A percentile compares a stretch with the other conserved stretches of the same genome.
Evolutionary conservation across 345 rosid species (phyloP).

Genomic region (Pugionium cornutum): DNA sequence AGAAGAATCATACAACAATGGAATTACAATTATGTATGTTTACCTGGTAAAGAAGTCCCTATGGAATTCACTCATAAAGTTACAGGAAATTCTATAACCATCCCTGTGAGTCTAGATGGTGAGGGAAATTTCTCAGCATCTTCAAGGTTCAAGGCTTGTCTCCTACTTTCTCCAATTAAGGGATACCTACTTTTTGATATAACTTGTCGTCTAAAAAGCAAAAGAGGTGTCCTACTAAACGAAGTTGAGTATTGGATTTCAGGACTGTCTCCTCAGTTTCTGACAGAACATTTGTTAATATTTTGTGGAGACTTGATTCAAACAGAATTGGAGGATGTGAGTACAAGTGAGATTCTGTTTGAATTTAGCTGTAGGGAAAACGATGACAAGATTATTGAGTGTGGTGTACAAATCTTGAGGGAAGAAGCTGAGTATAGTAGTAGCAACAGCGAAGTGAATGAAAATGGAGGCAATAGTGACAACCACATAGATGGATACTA

Average conservation of each 20-base stretch:
- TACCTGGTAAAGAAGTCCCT: neutral
- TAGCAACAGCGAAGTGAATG: neutral
- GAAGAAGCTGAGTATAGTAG: neutral
- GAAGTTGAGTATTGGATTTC: constrained; percentile 7
- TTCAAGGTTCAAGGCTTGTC: constrained; percentile 19
- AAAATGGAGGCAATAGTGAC: neutral
- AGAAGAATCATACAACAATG: neutral
- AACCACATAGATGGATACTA: neutral
- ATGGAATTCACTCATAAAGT: constrained; percentile 2
- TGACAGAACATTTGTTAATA: constrained; percentile 14
- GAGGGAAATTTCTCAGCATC: constrained; percentile 3
- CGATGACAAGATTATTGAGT: neutral
- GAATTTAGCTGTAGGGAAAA: neutral
- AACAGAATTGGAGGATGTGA: neutral
- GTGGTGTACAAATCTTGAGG: constrained; percentile 8
- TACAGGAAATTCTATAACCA: constrained; percentile 9
- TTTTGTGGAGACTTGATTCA: neutral
- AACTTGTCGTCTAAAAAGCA: neutral
- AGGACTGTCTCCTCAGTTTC: neutral
- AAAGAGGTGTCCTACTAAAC: neutral
- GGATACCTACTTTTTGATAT: accelerated
- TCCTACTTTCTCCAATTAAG: neutral
- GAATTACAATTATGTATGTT: neutral
- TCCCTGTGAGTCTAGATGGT: neutral
- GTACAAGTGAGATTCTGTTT: neutral